Percentiles rank a stretch among this genome's conserved stretches.
These are phyloP conservation scores for Fusarium sp. DNA, from an alignment of 2,329 filamentous ascomycete genomes.

Conservation along the genomic window DNA sequence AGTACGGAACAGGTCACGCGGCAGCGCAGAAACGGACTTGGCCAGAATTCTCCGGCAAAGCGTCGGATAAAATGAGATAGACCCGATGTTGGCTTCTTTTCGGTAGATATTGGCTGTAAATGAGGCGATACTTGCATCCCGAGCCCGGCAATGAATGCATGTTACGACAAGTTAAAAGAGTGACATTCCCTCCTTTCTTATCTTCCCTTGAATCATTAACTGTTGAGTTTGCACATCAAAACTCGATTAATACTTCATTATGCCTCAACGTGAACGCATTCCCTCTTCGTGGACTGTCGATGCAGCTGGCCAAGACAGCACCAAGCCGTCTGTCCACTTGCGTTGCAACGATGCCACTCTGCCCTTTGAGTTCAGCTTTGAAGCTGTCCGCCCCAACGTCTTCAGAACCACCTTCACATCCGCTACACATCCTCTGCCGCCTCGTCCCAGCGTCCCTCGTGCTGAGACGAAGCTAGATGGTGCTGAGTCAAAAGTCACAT, in stretches of 20 bases:
- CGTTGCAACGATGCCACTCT: conserved; percentile 39
- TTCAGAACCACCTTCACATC: conserved; percentile 76
- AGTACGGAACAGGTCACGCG: background rate
- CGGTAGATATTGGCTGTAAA: background rate
- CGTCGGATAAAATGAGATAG: background rate
- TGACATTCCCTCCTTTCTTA: background rate
- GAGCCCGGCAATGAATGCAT: background rate
- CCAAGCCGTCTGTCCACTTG: conserved; percentile 33
- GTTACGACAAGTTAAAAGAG: background rate
- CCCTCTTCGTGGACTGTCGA: conserved; percentile 39
- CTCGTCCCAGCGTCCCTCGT: conserved; percentile 67
- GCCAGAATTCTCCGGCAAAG: background rate
- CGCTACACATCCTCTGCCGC: conserved; percentile 68
- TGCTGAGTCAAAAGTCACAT: conserved; percentile 45
- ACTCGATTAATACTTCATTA: background rate
- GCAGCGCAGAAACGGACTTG: background rate
- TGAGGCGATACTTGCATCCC: background rate
- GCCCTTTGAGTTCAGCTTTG: conserved; percentile 68
- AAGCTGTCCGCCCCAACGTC: conserved; percentile 68
- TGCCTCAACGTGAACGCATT: conserved; percentile 46
- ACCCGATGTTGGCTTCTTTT: background rate
- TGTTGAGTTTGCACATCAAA: background rate
- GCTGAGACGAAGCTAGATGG: conserved; percentile 49
- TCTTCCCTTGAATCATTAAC: too few relatives aligned
- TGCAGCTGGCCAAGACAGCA: conserved; percentile 44